Evolutionary conservation across 2,329 filamentous ascomycete genomes (phyloP).

Genomic region (Thelonectria blattea): DNA sequence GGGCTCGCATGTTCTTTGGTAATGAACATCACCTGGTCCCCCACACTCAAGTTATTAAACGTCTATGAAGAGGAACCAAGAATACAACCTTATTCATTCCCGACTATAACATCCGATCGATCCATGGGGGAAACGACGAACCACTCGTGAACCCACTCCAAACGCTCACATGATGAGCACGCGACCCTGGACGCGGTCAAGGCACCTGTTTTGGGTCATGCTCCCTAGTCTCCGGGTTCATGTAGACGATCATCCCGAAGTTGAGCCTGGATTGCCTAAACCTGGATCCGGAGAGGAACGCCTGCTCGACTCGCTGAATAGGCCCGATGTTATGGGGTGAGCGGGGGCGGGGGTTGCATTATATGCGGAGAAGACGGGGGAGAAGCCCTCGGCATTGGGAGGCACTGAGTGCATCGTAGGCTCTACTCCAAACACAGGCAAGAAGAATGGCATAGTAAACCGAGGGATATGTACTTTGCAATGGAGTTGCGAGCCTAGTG

Average conservation of each 20-base stretch:
- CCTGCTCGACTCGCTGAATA: not conserved
- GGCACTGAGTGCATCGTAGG: not conserved
- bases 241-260: not conserved
- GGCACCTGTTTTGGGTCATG: conserved; percentile 3
- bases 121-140: not conserved
- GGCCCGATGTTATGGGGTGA: conserved; percentile 20
- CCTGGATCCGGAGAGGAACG: not conserved
- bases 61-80: not conserved
- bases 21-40: not conserved
- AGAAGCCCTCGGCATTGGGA: conserved; percentile 4
- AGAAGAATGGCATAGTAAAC: not conserved
- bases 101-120: not conserved
- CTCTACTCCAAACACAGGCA: not conserved
- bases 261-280: not conserved
- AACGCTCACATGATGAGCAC: conserved; percentile 4
- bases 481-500: not conserved
- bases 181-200: not conserved
- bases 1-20: not conserved
- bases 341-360: conserved; percentile 20
- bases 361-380: conserved; percentile 15
- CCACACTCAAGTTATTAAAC: not conserved
- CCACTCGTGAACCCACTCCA: not conserved
- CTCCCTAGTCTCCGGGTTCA: conserved; percentile 11
- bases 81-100: not conserved
- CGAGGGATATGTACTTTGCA: not conserved